phyloP scores from a whole-genome alignment of 495 filamentous ascomycete species.

The Pyrenopolyporus hunteri region DNA sequence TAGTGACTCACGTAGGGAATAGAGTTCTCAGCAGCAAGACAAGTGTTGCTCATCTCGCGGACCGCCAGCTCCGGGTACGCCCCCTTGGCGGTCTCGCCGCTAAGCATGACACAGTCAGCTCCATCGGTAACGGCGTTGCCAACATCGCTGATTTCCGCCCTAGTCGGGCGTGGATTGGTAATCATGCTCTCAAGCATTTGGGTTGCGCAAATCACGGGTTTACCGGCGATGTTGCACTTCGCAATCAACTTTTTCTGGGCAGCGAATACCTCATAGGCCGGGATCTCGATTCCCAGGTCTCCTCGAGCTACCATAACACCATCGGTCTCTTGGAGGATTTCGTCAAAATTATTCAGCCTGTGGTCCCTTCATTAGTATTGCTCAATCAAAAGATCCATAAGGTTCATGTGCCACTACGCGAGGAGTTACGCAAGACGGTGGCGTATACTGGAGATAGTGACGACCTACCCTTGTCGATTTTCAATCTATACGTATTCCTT shows the following conservation, averaged over 20 bases:
- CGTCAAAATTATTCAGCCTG: conserved; percentile 89
- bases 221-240: conserved; percentile 99
- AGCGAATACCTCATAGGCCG: conserved; percentile 96
- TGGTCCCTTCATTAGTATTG: conserved; percentile 7
- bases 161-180: conserved; percentile 96
- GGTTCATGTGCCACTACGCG: background rate
- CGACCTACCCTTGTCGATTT: conserved; percentile 82
- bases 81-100: conserved; percentile 98
- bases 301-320: conserved; percentile 99
- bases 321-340: conserved; percentile 94
- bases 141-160: conserved; percentile 97
- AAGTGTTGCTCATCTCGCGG: conserved; percentile 96
- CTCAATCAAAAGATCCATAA: background rate
- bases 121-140: conserved; percentile 97
- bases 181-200: conserved; percentile 95
- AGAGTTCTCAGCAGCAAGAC: conserved; percentile 91
- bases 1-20: conserved; percentile 96
- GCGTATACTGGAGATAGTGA: background rate
- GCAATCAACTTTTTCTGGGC: conserved; percentile 99
- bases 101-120: conserved; percentile 99
- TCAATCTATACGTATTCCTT: conserved; percentile 71
- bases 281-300: conserved; percentile 98
- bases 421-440: background rate
- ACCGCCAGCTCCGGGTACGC: conserved; percentile 92
- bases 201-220: conserved; percentile 91